Base-by-base conservation (phyloP, 805 yeast species). In the Wickerhamomyces xylosicus region DNA sequence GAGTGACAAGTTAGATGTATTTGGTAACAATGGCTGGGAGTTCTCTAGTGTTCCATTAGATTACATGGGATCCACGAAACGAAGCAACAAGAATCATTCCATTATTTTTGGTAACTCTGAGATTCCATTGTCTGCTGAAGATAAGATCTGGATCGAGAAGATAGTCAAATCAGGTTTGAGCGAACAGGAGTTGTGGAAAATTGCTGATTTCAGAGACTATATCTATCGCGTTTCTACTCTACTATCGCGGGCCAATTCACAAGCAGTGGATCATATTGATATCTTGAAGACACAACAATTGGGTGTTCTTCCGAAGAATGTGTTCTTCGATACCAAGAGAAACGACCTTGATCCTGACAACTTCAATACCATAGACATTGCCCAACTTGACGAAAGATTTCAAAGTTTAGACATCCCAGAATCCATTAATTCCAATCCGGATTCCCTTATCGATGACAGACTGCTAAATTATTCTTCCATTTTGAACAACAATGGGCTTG, bases 111-210 rank as follows among this genome's bases (percentile, higher is more conserved):
- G 63, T 16, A 67, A 69, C 37, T 39, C 53, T 19, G 76, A 72
- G 35, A 56, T 72, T 11, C 77, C 77, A 3, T 44, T 82, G 19
- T 77, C 85, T 0, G 67, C 70, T 3, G 82, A 75, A 41, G 95
- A 85, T 56, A 67, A 71, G 40, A 67, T 68, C 25, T 82, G 95
- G 87, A 63, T 86, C n/a, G 73, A 73, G 29, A 76, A 79, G 45
- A 62, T 90, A 33, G 70, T 74, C 35, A 67, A 79, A 2, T 67
- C 85, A n/a, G 97, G 97, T 0, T 59, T 90, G 37, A 66, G 66
- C 7, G 85, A 77, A 9, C 66, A 64, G 7, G 94, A 86, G 34
- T 49, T 85, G 19, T 90, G 97, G 97, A 90, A 89, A 56, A 60
- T 90, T 11, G 78, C 79, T 14, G 74, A 74, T 3, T 57, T 86